These are phyloP conservation scores for Acanthamoeba triangularis DNA, from an alignment of 208 protist species.

Conservation along the genomic window DNA sequence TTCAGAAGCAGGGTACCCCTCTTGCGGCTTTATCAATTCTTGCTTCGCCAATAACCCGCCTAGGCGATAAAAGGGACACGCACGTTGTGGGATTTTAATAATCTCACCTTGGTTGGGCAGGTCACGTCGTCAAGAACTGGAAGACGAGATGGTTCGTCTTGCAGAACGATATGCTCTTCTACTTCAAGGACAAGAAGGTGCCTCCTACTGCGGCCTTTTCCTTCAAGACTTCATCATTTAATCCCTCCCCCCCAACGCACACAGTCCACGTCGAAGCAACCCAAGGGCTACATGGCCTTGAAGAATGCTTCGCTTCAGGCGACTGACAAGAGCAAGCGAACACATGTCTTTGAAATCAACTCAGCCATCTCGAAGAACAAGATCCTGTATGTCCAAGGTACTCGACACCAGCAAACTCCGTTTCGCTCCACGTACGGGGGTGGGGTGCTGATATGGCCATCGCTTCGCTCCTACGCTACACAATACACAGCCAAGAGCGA, in stretches of 20 bases:
- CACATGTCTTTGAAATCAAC: conserved; percentile 22
- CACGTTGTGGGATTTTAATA: neutral
- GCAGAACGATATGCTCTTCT: conserved; percentile 58
- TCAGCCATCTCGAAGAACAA: conserved; percentile 25
- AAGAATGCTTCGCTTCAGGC: conserved; percentile 21
- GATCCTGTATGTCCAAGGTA: conserved; percentile 60
- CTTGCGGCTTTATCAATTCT: no score
- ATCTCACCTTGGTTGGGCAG: neutral
- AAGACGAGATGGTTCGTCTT: conserved; percentile 51
- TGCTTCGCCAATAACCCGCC: no score
- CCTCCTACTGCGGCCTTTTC: neutral
- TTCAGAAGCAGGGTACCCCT: conserved; percentile 57
- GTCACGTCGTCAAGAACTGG: conserved; percentile 63
- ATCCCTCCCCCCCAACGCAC: neutral
- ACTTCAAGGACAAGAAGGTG: conserved; percentile 69
- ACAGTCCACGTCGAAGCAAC: neutral
- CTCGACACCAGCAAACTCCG: neutral
- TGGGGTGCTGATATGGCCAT: neutral
- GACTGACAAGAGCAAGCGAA: conserved; percentile 14
- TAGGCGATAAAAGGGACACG: no score
- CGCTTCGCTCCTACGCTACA: neutral
- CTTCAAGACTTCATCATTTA: neutral
- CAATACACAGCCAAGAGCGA: conserved; percentile 1
- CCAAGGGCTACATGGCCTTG: conserved; percentile 51
- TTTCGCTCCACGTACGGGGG: neutral